Conservation (phyloP, 345 rosid species). For the Adansonia digitata region DNA sequence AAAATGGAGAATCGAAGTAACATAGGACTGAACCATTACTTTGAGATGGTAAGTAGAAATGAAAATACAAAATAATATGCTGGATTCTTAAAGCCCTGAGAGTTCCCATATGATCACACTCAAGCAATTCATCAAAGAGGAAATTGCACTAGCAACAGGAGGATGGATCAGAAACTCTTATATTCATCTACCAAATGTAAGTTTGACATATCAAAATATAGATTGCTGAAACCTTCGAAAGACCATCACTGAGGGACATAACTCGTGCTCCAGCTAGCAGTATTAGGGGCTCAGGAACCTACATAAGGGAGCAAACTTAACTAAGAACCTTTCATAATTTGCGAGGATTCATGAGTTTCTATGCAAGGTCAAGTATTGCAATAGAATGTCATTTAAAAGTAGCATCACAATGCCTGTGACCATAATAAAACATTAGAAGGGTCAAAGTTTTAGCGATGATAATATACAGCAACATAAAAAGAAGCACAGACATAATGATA, state of each 20-base stretch:
- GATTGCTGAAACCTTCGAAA: conserved; percentile 58
- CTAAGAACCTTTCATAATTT: conserved; percentile 7
- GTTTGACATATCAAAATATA: conserved; percentile 9
- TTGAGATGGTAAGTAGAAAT: neutral
- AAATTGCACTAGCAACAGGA: neutral
- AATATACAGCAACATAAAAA: neutral
- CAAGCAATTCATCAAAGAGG: neutral
- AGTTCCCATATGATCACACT: neutral
- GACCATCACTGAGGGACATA: conserved; percentile 94
- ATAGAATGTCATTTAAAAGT: conserved; percentile 58
- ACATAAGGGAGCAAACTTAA: conserved; percentile 17
- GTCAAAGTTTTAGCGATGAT: conserved; percentile 6
- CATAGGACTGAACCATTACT: neutral
- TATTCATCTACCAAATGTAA: neutral
- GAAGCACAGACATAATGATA: neutral
- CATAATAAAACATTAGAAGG: conserved; percentile 23
- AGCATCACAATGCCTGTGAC: conserved; percentile 63
- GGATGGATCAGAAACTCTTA: neutral
- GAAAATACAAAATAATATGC: neutral
- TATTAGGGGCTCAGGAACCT: conserved; percentile 89
- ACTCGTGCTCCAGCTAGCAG: conserved; percentile 83
- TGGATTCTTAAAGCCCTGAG: neutral
- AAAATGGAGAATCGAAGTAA: too few relatives aligned
- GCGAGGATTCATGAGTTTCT: conserved; percentile 16
- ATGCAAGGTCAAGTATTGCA: conserved; percentile 17